These are phyloP conservation scores for Phytophthora pseudosyringae DNA, from an alignment of 352 stramenopile genomes.

Conservation along the genomic window DNA sequence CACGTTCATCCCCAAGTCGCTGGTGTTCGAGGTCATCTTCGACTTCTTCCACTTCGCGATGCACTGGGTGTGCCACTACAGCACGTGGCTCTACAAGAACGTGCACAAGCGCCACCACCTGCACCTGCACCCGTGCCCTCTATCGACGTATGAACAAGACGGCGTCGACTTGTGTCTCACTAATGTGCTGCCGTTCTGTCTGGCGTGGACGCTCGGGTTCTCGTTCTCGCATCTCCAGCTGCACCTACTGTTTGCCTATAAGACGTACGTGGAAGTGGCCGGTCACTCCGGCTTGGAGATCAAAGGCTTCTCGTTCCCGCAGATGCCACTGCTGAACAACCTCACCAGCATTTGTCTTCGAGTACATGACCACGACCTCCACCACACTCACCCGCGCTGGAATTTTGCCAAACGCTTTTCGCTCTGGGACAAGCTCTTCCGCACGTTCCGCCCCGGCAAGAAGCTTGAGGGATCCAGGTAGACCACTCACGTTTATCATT, in stretches of 20 bases:
- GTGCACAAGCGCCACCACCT: conserved; percentile 87
- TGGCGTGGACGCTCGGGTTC: conserved; percentile 52
- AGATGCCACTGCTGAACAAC: conserved; percentile 74
- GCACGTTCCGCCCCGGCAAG: conserved; percentile 64
- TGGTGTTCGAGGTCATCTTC: conserved; percentile 85
- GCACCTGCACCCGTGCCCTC: conserved; percentile 74
- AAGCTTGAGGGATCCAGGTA: neutral
- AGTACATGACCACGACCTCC: conserved; percentile 86
- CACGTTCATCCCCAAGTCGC: conserved; percentile 83
- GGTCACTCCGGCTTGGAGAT: conserved; percentile 84
- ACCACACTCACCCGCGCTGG: conserved; percentile 82
- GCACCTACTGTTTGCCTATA: conserved; percentile 87
- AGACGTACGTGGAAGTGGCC: conserved; percentile 90
- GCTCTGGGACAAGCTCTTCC: conserved; percentile 87
- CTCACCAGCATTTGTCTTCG: conserved; percentile 62
- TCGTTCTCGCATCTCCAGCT: conserved; percentile 65
- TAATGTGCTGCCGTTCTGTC: conserved; percentile 76
- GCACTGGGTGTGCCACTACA: conserved; percentile 78
- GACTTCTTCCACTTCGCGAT: conserved; percentile 87
- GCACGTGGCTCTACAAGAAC: conserved; percentile 75
- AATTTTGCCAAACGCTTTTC: conserved; percentile 92
- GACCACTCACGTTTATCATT: neutral
- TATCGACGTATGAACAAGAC: conserved; percentile 89
- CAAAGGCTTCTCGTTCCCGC: conserved; percentile 87
- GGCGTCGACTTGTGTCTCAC: conserved; percentile 74